phyloP scores from a whole-genome alignment of 2,329 filamentous ascomycete species.

The Claviceps monticola region DNA sequence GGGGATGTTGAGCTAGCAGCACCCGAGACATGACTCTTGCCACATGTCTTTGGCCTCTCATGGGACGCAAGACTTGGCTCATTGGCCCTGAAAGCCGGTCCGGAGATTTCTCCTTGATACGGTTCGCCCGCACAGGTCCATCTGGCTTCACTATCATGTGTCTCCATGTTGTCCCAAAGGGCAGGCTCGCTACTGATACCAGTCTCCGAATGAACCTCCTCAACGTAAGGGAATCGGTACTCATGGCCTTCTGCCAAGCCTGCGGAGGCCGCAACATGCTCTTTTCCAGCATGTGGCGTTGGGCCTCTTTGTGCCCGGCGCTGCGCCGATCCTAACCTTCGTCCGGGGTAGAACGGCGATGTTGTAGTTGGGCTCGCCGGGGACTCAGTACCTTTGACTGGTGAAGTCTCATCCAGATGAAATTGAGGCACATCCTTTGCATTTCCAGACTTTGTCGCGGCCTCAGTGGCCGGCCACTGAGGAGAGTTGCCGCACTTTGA shows the following conservation, averaged over 20 bases:
- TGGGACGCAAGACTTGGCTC: neutral
- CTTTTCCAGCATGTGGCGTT: neutral
- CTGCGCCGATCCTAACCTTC: constrained; percentile 13
- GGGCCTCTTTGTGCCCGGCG: constrained; percentile 16
- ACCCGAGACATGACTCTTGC: neutral
- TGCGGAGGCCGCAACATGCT: neutral
- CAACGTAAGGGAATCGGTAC: constrained; percentile 10
- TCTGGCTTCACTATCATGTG: neutral
- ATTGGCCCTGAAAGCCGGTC: neutral
- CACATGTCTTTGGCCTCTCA: neutral
- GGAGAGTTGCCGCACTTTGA: neutral
- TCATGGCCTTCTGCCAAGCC: neutral
- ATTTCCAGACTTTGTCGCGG: neutral
- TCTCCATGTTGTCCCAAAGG: neutral
- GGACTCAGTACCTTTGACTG: neutral
- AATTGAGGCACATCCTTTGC: neutral
- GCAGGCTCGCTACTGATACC: neutral
- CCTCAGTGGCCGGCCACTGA: neutral
- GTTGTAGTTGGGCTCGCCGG: constrained; percentile 4
- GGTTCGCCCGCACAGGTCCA: neutral
- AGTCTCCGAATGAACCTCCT: constrained; percentile 3
- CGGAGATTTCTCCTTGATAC: neutral
- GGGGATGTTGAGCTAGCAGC: neutral
- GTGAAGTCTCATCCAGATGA: neutral
- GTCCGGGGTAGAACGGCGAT: constrained; percentile 11